phyloP scores from a whole-genome alignment of 108 stramenopile species.

The Cylindrotheca fusiformis region DNA sequence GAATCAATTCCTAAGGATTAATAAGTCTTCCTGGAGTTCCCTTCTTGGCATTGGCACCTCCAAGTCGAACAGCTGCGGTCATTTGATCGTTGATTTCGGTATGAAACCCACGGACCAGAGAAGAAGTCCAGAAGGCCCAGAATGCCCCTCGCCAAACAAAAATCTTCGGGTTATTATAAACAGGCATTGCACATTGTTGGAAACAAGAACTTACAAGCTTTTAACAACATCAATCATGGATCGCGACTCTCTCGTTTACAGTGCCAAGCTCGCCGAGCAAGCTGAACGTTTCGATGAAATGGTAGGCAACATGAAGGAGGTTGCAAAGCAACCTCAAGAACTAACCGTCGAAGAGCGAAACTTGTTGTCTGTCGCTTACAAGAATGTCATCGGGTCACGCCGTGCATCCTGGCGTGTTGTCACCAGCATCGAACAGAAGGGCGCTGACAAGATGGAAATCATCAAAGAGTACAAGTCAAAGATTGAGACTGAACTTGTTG shows the following conservation, averaged over 20 bases:
- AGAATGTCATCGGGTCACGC: constrained; percentile 99
- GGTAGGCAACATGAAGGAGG: constrained; percentile 97
- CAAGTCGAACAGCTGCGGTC: too few relatives aligned
- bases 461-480: constrained; percentile 98
- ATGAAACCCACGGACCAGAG: too few relatives aligned
- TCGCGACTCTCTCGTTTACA: constrained; percentile 93
- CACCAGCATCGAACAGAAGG: constrained; percentile 99
- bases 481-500: constrained; percentile 91
- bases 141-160: too few relatives aligned
- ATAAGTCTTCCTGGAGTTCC: too few relatives aligned
- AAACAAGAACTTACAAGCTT: neutral
- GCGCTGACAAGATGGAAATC: constrained; percentile 90
- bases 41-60: too few relatives aligned
- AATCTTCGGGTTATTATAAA: too few relatives aligned
- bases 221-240: constrained; percentile 58
- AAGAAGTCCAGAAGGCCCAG: too few relatives aligned
- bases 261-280: constrained; percentile 99
- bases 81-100: too few relatives aligned
- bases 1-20: too few relatives aligned
- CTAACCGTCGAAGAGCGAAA: constrained; percentile 99
- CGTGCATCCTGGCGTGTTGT: constrained; percentile 99
- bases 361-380: constrained; percentile 96
- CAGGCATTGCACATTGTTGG: too few relatives aligned
- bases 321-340: constrained; percentile 96
- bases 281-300: constrained; percentile 98